phyloP scores from a whole-genome alignment of 331 rosid genomes.

The Quercus lobata region DNA sequence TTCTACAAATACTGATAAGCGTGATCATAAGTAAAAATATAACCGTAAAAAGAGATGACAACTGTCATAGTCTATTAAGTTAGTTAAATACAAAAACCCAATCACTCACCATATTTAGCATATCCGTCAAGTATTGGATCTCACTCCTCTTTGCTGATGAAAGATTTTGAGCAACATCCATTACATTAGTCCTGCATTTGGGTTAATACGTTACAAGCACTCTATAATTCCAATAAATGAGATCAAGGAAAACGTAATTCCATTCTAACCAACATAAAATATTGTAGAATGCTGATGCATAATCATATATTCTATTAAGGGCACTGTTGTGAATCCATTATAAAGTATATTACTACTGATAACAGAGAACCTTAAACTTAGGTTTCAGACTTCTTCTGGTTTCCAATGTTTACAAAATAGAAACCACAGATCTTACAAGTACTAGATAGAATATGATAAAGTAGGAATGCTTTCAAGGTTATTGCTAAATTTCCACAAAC shows the following conservation, averaged over 20 bases:
- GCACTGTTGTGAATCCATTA: background rate
- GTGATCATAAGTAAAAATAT: background rate
- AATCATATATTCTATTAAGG: background rate
- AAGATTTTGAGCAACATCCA: constrained; percentile 47
- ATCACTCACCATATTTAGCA: constrained; percentile 52
- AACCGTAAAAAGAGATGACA: background rate
- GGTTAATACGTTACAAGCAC: constrained; percentile 16
- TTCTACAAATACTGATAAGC: background rate
- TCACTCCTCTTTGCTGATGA: constrained; percentile 51
- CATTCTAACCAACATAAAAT: background rate
- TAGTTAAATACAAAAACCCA: too few species aligned
- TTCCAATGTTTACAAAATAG: background rate
- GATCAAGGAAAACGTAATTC: background rate
- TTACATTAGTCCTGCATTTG: constrained; percentile 61
- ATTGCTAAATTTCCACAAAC: background rate
- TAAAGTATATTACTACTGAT: background rate
- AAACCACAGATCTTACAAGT: background rate
- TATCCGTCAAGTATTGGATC: constrained; percentile 50
- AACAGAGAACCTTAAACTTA: background rate
- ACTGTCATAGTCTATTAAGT: too few species aligned
- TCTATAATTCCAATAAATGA: background rate
- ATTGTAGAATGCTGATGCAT: background rate
- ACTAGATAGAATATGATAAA: background rate
- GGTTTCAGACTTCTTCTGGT: background rate
- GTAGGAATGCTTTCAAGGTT: background rate